Conservation (phyloP, 1,139 yeast genomes). For the Kodamaea suecica region DNA sequence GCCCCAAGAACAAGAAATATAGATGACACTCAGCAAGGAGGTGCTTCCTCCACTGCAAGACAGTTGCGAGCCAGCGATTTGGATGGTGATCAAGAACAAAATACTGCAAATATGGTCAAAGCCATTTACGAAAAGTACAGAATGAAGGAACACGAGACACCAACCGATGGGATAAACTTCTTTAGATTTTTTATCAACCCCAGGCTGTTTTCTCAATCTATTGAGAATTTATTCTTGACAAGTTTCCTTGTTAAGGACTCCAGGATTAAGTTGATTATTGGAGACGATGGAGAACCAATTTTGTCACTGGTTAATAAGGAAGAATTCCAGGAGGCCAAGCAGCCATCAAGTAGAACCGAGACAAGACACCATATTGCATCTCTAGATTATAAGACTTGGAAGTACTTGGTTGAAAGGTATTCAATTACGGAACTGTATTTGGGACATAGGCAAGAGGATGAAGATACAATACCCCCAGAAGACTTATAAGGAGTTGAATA, state of each 20-base stretch:
- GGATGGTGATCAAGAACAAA: constrained; percentile 46
- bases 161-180: constrained; percentile 49
- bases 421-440: constrained; percentile 54
- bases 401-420: constrained; percentile 45
- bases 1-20: constrained; percentile 31
- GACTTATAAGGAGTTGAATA: too few species aligned
- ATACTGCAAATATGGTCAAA: constrained; percentile 61
- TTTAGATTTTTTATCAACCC: constrained; percentile 74
- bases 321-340: constrained; percentile 12
- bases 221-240: constrained; percentile 79
- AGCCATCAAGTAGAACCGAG: constrained; percentile 15
- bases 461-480: constrained; percentile 27
- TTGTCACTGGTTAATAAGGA: constrained; percentile 19
- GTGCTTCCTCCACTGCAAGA: constrained; percentile 49
- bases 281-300: constrained; percentile 38
- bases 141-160: constrained; percentile 24
- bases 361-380: constrained; percentile 68
- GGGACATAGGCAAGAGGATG: constrained; percentile 39
- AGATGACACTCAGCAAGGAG: constrained; percentile 42
- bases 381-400: constrained; percentile 66
- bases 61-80: constrained; percentile 52
- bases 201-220: constrained; percentile 67
- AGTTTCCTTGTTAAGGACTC: constrained; percentile 81
- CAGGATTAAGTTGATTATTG: constrained; percentile 50
- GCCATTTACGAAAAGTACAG: constrained; percentile 40